phyloP scores from a whole-genome alignment of 164 flowering plant genomes.

The Buxus sempervirens region DNA sequence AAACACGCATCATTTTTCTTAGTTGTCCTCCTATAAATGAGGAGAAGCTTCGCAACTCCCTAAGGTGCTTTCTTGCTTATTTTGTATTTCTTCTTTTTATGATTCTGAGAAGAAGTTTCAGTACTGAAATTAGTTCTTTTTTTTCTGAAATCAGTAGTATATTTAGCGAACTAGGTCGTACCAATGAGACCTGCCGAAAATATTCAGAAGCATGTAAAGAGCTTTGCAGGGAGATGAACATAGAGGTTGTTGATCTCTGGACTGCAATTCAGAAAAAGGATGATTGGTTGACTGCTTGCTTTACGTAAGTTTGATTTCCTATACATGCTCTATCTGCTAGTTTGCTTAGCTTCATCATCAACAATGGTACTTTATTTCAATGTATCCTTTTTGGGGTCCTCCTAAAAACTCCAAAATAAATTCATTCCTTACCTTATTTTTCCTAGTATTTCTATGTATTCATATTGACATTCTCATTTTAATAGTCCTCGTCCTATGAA shows the following conservation, averaged over 20 bases:
- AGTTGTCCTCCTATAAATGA: constrained; percentile 55
- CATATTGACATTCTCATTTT: too few relatives aligned
- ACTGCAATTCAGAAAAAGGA: constrained; percentile 64
- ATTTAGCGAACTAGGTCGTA: constrained; percentile 55
- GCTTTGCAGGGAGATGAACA: constrained; percentile 62
- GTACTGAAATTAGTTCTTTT: background rate
- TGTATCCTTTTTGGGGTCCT: too few relatives aligned
- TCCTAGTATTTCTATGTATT: too few relatives aligned
- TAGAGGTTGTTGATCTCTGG: constrained; percentile 74
- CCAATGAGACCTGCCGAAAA: constrained; percentile 63
- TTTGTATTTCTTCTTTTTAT: constrained; percentile 6
- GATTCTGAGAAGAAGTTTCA: background rate
- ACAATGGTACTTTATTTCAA: too few relatives aligned
- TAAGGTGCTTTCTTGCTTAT: constrained; percentile 41
- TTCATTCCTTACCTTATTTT: too few relatives aligned
- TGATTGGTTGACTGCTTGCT: constrained; percentile 67
- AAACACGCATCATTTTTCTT: constrained; percentile 31
- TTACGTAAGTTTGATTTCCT: constrained; percentile 57
- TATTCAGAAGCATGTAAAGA: constrained; percentile 87
- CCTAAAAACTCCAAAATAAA: too few relatives aligned
- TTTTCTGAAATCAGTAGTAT: constrained; percentile 31
- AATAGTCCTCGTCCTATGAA: too few relatives aligned
- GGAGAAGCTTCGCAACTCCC: constrained; percentile 35
- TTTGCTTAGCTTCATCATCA: background rate
- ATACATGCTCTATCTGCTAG: background rate